Evolutionary conservation across 305 asterid species (phyloP), one percentile per base, ranked within the genome.

Genomic region (Fraxinus angustifolia): DNA sequence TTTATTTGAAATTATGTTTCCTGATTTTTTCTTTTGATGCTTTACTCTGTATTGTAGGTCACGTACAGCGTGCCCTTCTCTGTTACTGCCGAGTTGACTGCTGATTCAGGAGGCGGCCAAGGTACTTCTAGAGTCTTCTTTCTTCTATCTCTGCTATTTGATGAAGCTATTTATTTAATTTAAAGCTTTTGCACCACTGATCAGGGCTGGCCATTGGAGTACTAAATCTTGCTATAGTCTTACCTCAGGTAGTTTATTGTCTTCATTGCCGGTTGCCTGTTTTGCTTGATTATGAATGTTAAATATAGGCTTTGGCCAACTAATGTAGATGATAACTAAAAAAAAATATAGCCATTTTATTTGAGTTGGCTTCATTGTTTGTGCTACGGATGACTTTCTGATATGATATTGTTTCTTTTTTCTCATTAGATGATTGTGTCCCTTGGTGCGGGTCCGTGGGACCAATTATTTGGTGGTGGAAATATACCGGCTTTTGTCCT

Each of bases 381-480:
- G 0, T 74, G 33, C 77, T 67, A 30, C 26, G 21, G 81, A 19
- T 36, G 14, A 45, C 45, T 23, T n/a, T 75, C 23, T 75, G 67
- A 42, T 80, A 76, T 58, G 28, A 14, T 58, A 56, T 26, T 77
- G 50, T n/a, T 26, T 76, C 72, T 62, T 53, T 21, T 50, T 77
- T 33, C 60, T 78, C 10, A 78, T 71, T 81, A 96, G 98, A 96
- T 94, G 99, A 83, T 94, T 16, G 92, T 96, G 17, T 96, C 99
- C 78, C 98, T 96, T 79, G 99, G 99, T 36, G 98, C 99, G 12
- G 99, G 99, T 56, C 99, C 99, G 56, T 96, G 98, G 98, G 98
- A 96, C 87, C 98, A 98, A 78, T 88, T 96, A 81, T 94, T 96
- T 82, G 99, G 99, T 50, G 99, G 99, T 70, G 98, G 99, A 68